A percentile compares a stretch with the other conserved stretches of the same genome.
Evolutionary conservation across 495 filamentous ascomycete genomes (phyloP).

Genomic region (Neurospora sp.): DNA sequence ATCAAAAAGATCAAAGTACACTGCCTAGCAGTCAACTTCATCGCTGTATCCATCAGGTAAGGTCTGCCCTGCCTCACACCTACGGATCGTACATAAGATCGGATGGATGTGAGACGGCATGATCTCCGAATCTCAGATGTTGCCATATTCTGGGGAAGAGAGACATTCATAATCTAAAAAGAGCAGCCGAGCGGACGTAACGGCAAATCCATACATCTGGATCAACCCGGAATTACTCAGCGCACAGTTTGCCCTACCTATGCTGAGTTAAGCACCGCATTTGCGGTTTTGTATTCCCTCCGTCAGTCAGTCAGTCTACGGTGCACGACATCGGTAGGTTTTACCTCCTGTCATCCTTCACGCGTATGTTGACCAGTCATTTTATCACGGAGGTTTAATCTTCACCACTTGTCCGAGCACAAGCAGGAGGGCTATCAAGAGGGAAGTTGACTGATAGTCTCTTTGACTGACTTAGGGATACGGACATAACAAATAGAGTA

Average conservation of each 20-base stretch:
- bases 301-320: neutral
- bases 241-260: neutral
- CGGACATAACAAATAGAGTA: neutral
- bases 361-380: neutral
- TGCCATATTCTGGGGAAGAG: neutral
- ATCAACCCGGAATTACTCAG: neutral
- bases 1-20: neutral
- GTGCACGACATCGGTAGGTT: neutral
- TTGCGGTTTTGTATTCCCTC: neutral
- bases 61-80: neutral
- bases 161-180: neutral
- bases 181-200: neutral
- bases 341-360: neutral
- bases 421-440: neutral
- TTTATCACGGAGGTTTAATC: neutral
- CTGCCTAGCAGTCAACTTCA: neutral
- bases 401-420: neutral
- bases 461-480: neutral
- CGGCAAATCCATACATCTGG: neutral
- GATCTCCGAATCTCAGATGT: neutral
- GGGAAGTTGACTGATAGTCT: neutral
- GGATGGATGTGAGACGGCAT: neutral
- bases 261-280: neutral
- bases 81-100: neutral
- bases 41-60: neutral